Conservation (phyloP, 2,329 filamentous ascomycete genomes). For the Hymenoscyphus repandus region DNA sequence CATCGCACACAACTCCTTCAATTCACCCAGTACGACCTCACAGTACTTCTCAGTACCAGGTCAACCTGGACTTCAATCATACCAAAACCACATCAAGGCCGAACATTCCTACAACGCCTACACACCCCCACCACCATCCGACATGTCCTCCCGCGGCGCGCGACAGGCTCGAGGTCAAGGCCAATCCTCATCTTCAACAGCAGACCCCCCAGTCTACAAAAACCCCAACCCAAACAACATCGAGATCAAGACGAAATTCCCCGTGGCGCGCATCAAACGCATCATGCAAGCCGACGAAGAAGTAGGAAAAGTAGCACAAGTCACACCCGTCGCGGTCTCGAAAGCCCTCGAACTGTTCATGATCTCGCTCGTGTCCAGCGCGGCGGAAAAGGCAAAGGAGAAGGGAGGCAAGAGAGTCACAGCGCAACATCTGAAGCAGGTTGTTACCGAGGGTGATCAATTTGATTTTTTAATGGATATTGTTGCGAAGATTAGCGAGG, state of each 20-base stretch:
- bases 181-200: slow-evolving; percentile 9
- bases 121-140: slow-evolving; percentile 2
- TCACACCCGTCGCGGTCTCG: slow-evolving; percentile 89
- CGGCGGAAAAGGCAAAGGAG: slow-evolving; percentile 74
- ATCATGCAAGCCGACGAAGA: slow-evolving; percentile 99
- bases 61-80: slow-evolving; percentile 1
- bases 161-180: slow-evolving; percentile 10
- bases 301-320: slow-evolving; percentile 95
- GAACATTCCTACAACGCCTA: slow-evolving; percentile 6
- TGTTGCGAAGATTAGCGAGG: slow-evolving; percentile 73
- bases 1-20: slow-evolving; percentile 19
- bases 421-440: slow-evolving; percentile 84
- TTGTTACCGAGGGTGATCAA: slow-evolving; percentile 81
- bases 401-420: slow-evolving; percentile 87
- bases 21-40: slow-evolving; percentile 1
- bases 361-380: slow-evolving; percentile 86
- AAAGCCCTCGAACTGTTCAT: slow-evolving; percentile 98
- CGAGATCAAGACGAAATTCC: slow-evolving; percentile 89
- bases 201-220: slow-evolving; percentile 36
- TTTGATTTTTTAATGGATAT: slow-evolving; percentile 94
- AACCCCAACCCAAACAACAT: slow-evolving; percentile 41
- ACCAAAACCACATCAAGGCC: slow-evolving; percentile 12
- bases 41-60: slow-evolving; percentile 4
- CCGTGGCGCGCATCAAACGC: slow-evolving; percentile 93
- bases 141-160: slow-evolving; percentile 14